phyloP scores from a whole-genome alignment of 2,329 filamentous ascomycete species.

The Aspergillus melleus region DNA sequence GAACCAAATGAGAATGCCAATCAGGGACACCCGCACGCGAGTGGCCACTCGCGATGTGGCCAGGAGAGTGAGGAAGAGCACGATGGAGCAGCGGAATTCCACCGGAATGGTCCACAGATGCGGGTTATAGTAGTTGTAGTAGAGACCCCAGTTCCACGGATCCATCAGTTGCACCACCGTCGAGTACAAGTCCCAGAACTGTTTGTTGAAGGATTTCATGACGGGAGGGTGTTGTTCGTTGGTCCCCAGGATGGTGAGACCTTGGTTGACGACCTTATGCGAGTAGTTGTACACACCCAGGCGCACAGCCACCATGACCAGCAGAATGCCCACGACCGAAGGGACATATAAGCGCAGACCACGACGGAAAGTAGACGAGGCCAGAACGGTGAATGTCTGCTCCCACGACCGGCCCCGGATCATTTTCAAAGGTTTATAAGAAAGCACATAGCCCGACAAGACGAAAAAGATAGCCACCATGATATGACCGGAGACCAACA shows the following conservation, averaged over 20 bases:
- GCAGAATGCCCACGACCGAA: slow-evolving; percentile 39
- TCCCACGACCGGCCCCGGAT: slow-evolving; percentile 40
- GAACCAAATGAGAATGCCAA: slow-evolving; percentile 37
- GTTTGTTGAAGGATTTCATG: slow-evolving; percentile 31
- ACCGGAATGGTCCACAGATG: slow-evolving; percentile 50
- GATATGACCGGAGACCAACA: slow-evolving; percentile 47
- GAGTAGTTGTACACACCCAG: slow-evolving; percentile 44
- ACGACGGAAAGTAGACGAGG: slow-evolving; percentile 47
- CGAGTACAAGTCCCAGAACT: slow-evolving; percentile 38
- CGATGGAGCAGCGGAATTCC: slow-evolving; percentile 47
- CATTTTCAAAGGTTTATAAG: slow-evolving; percentile 42
- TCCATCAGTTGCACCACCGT: slow-evolving; percentile 38
- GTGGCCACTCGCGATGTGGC: slow-evolving; percentile 39
- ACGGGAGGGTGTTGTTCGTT: slow-evolving; percentile 47
- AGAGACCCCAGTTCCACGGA: slow-evolving; percentile 40
- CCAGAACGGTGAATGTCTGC: slow-evolving; percentile 40
- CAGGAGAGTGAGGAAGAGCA: slow-evolving; percentile 44
- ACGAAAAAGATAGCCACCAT: slow-evolving; percentile 52
- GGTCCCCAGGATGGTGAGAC: slow-evolving; percentile 40
- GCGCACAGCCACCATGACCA: slow-evolving; percentile 44
- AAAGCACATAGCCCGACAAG: slow-evolving; percentile 51
- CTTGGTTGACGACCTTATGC: slow-evolving; percentile 34
- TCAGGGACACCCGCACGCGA: slow-evolving; percentile 33
- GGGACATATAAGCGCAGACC: slow-evolving; percentile 46
- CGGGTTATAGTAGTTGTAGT: slow-evolving; percentile 47